phyloP scores from a whole-genome alignment of 108 stramenopile species.

The Schizochytrium sp. region DNA sequence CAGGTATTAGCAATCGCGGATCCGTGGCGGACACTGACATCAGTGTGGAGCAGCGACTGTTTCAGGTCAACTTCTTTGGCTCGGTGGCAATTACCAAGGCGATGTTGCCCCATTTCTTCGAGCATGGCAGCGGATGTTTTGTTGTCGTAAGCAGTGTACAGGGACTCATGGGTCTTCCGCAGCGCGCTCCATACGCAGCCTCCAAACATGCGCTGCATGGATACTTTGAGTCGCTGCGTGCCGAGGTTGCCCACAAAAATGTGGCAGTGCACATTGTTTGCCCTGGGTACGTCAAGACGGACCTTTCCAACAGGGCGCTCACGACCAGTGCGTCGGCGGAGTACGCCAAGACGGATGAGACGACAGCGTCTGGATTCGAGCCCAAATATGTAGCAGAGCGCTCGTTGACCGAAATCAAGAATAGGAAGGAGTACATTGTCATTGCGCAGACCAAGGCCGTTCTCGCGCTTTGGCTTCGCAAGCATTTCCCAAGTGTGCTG shows the following conservation, averaged over 20 bases:
- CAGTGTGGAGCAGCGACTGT: neutral
- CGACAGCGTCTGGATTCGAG: neutral
- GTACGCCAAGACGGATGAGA: neutral
- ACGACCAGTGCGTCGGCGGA: neutral
- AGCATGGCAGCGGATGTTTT: neutral
- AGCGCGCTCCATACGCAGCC: neutral
- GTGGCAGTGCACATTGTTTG: neutral
- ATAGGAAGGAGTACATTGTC: neutral
- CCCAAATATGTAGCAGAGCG: neutral
- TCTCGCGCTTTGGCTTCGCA: neutral
- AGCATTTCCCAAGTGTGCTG: neutral
- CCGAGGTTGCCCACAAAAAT: neutral
- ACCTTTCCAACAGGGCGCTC: neutral
- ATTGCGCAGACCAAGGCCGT: neutral
- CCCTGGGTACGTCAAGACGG: conserved; percentile 12
- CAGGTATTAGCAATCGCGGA: neutral
- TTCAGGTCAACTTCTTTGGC: conserved; percentile 13
- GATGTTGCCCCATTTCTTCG: neutral
- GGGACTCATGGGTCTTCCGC: neutral
- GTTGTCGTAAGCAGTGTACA: conserved; percentile 11
- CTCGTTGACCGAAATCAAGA: neutral
- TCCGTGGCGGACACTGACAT: conserved; percentile 8
- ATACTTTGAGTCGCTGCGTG: conserved; percentile 23
- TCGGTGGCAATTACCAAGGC: neutral
- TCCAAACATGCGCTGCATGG: conserved; percentile 22